Percentiles rank a stretch among this genome's conserved stretches.
Evolutionary conservation across 805 yeast species (phyloP).

Genomic region (Saccharomycopsis olivae): DNA sequence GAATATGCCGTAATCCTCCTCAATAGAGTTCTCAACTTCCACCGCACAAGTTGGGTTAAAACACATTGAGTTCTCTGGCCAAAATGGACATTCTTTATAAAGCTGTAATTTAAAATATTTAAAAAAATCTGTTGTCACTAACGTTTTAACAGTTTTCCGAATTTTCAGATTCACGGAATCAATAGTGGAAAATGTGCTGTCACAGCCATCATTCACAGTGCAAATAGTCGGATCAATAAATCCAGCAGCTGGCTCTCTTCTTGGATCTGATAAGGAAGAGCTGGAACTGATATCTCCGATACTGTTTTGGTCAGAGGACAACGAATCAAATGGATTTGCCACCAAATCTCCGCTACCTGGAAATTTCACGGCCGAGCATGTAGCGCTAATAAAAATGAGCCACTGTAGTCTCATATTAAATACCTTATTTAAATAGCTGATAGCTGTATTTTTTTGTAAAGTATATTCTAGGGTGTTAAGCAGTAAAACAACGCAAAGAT

Average conservation of each 20-base stretch:
- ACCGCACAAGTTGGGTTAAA: slow-evolving; percentile 86
- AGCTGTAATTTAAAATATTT: slow-evolving; percentile 78
- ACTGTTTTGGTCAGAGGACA: too few species aligned
- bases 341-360: too few species aligned
- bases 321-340: too few species aligned
- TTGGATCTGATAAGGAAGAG: neutral
- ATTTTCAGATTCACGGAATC: slow-evolving; percentile 24
- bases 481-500: too few species aligned
- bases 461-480: too few species aligned
- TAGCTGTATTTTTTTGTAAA: too few species aligned
- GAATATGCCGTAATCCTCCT: slow-evolving; percentile 30
- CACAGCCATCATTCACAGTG: slow-evolving; percentile 18
- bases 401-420: too few species aligned
- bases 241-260: slow-evolving; percentile 12
- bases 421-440: too few species aligned
- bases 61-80: slow-evolving; percentile 69
- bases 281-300: too few species aligned
- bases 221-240: slow-evolving; percentile 11
- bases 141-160: slow-evolving; percentile 43
- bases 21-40: slow-evolving; percentile 41
- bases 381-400: too few species aligned
- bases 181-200: slow-evolving; percentile 14
- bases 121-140: slow-evolving; percentile 73
- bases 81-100: slow-evolving; percentile 75
- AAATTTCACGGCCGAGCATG: too few species aligned